Percentiles rank a stretch among this genome's conserved stretches.
Conservation (phyloP, 2,329 filamentous ascomycete species). For the Hymenoscyphus repandus region DNA sequence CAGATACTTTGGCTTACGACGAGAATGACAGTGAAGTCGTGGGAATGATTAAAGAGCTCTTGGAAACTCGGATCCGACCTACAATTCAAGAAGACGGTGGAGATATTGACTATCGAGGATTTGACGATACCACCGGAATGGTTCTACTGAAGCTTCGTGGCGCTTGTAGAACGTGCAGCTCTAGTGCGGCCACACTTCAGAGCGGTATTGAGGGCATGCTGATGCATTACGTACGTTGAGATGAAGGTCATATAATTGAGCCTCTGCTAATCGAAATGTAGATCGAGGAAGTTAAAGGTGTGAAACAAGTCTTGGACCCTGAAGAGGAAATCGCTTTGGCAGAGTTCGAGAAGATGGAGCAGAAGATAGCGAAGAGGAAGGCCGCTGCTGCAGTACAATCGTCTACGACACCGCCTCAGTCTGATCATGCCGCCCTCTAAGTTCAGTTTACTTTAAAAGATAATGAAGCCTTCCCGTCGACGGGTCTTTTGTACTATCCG, state of each 20-base stretch:
- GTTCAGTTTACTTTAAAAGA: too few species aligned
- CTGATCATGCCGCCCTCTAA: too few species aligned
- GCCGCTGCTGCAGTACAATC: conserved; percentile 30
- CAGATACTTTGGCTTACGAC: conserved; percentile 74
- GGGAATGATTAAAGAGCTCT: conserved; percentile 95
- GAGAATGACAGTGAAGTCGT: conserved; percentile 93
- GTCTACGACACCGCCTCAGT: too few species aligned
- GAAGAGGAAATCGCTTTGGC: conserved; percentile 93
- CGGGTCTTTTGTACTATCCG: too few species aligned
- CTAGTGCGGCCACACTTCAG: conserved; percentile 92
- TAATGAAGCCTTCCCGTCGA: too few species aligned
- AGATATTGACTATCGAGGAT: conserved; percentile 92
- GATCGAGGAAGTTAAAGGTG: conserved; percentile 93
- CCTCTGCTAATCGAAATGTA: conserved; percentile 35
- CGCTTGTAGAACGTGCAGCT: conserved; percentile 93
- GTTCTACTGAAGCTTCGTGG: conserved; percentile 86
- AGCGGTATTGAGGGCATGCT: conserved; percentile 98
- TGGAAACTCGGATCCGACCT: conserved; percentile 91
- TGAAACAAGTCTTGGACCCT: conserved; percentile 83
- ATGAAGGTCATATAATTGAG: conserved; percentile 16
- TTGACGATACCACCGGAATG: conserved; percentile 63
- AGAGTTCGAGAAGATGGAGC: conserved; percentile 84
- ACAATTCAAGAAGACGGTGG: conserved; percentile 97
- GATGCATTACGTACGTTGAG: conserved; percentile 78
- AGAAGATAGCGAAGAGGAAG: conserved; percentile 37